A percentile compares a stretch with the other conserved stretches of the same genome.
These are phyloP conservation scores for Austroboletus novae-zelandiae DNA, from an alignment of 1,284 basidiomycete genomes.

Conservation along the genomic window DNA sequence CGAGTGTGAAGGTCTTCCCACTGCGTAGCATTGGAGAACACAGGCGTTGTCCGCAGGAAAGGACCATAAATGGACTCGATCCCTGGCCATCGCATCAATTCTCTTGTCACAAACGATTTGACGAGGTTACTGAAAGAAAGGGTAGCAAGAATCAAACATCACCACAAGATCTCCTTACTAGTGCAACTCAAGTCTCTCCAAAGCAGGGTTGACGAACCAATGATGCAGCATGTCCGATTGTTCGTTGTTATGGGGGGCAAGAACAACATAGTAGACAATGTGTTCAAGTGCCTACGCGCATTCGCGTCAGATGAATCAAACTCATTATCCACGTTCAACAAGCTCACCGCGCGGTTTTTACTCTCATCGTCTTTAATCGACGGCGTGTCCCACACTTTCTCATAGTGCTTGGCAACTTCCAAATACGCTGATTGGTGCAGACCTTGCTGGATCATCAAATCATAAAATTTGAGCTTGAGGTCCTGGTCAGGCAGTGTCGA, in stretches of 20 bases:
- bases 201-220: constrained; percentile 73
- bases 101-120: constrained; percentile 94
- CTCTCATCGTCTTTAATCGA: constrained; percentile 81
- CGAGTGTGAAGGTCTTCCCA: constrained; percentile 97
- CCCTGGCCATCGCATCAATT: constrained; percentile 99
- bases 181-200: constrained; percentile 82
- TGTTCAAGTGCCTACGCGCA: constrained; percentile 79
- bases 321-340: neutral
- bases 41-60: constrained; percentile 75
- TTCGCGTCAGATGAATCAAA: constrained; percentile 6
- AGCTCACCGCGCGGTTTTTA: constrained; percentile 72
- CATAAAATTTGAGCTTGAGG: constrained; percentile 94
- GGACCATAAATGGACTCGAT: constrained; percentile 89
- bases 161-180: constrained; percentile 55
- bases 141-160: constrained; percentile 6
- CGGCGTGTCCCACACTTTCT: constrained; percentile 96
- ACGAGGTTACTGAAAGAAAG: constrained; percentile 72
- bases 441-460: constrained; percentile 94
- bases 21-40: constrained; percentile 79
- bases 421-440: constrained; percentile 85
- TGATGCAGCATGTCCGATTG: constrained; percentile 96
- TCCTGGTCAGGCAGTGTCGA: constrained; percentile 54
- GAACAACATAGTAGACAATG: constrained; percentile 92
- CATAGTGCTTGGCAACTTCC: constrained; percentile 93
- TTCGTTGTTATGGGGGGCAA: constrained; percentile 94